These are phyloP conservation scores for Mentha longifolia DNA, from an alignment of 257 asterid species.

Conservation along the genomic window DNA sequence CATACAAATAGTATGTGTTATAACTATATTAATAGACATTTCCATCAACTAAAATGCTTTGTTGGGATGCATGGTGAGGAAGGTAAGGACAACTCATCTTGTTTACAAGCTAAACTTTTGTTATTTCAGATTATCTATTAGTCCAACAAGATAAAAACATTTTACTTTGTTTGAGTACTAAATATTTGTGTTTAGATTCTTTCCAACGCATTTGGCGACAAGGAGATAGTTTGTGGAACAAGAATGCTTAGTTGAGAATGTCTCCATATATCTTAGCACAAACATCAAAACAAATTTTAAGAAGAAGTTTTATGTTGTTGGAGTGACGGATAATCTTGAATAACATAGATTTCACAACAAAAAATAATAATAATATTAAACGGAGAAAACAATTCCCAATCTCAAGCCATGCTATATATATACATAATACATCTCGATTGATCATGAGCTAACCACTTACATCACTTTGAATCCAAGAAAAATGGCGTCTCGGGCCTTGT, in stretches of 20 bases:
- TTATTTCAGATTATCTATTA: not conserved
- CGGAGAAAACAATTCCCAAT: constrained; percentile 1
- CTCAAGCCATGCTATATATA: constrained; percentile 1
- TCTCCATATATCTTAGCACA: not conserved
- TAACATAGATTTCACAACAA: not conserved
- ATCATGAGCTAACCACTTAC: not conserved
- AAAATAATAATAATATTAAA: too few relatives aligned
- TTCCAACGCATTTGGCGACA: not conserved
- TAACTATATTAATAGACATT: too few relatives aligned
- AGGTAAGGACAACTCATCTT: not conserved
- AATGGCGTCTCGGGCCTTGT: constrained; percentile 29
- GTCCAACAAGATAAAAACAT: not conserved
- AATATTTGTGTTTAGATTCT: not conserved
- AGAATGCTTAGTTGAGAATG: not conserved
- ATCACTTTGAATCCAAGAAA: not conserved
- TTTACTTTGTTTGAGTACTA: not conserved
- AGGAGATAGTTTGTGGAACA: not conserved
- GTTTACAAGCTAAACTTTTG: not conserved
- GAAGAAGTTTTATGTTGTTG: not conserved
- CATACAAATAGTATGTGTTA: too few relatives aligned
- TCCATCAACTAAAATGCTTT: too few relatives aligned
- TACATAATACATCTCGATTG: not conserved
- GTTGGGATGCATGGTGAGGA: not conserved
- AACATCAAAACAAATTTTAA: not conserved
- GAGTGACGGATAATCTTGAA: not conserved